A percentile compares a stretch with the other conserved stretches of the same genome.
Conservation (phyloP, 345 rosid genomes). For the Brassica napus region DNA sequence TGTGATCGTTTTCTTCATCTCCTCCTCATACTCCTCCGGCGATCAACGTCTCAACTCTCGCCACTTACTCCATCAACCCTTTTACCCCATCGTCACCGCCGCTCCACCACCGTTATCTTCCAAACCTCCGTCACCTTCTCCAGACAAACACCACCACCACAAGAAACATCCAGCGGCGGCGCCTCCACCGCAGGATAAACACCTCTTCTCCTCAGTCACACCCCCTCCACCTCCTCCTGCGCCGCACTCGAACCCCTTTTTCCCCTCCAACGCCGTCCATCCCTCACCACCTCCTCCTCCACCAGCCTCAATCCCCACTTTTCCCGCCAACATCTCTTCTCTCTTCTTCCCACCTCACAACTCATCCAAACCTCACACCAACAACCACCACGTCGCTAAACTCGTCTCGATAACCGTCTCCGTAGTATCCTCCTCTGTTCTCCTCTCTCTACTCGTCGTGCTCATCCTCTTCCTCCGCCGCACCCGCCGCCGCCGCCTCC, state of each 20-base stretch:
- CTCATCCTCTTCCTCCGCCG: slow-evolving; percentile 49
- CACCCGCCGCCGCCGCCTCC: slow-evolving; percentile 37
- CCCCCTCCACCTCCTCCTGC: slow-evolving; percentile 40
- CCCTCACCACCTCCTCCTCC: slow-evolving; percentile 48
- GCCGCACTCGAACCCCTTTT: slow-evolving; percentile 47
- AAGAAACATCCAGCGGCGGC: slow-evolving; percentile 18
- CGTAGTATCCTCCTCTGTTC: slow-evolving; percentile 52
- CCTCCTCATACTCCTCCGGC: slow-evolving; percentile 31
- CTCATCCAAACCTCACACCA: slow-evolving; percentile 32
- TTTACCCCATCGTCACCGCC: slow-evolving; percentile 43
- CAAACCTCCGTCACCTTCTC: slow-evolving; percentile 44
- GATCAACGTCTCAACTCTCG: slow-evolving; percentile 37
- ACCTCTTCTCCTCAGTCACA: slow-evolving; percentile 43
- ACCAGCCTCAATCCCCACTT: slow-evolving; percentile 54
- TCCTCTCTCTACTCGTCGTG: slow-evolving; percentile 47
- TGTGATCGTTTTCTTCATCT: slow-evolving; percentile 15
- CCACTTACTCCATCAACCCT: slow-evolving; percentile 73
- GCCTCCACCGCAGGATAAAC: slow-evolving; percentile 50
- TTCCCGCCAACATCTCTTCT: slow-evolving; percentile 91
- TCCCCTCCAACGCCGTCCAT: slow-evolving; percentile 42
- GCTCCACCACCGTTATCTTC: slow-evolving; percentile 43
- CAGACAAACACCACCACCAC: slow-evolving; percentile 37
- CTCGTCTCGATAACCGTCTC: slow-evolving; percentile 58
- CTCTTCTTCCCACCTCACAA: slow-evolving; percentile 62
- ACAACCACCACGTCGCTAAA: slow-evolving; percentile 37